Evolutionary conservation across 2,329 filamentous ascomycete species (phyloP), one percentile per base, ranked within the genome.

Genomic region (Didymella segeticola): DNA sequence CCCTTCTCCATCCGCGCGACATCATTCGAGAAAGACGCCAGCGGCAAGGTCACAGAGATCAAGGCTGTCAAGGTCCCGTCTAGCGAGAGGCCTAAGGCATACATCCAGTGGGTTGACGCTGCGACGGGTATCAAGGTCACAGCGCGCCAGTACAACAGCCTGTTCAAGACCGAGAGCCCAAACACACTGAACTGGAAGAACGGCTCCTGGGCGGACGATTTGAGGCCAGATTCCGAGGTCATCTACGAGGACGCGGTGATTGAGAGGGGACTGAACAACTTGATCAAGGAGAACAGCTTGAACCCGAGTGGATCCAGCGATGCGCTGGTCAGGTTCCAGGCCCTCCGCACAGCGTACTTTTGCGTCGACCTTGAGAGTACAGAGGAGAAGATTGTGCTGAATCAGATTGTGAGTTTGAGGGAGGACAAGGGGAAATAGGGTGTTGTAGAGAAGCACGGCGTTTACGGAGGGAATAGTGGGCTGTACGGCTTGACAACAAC

Each of bases 341-440:
- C 87, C 2, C 87, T 96, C 82, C 84, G 93, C 22, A 89, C 93
- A 37, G 93, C 89, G 9, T 96, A 96, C 72, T 95, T 95, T 77
- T 86, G 86, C 79, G 81, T 96, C 73, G 93, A 97, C 72, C 63
- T 70, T 2, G 91, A 96, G 66, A 90, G 86, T 0, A 75, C 70
- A 0, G 74, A 73, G 33, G 89, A 91, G n/a, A 90, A 88, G 74
- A 81, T 96, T 61, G 85, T 98, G 41, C 78, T 98, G 25, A 98
- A 98, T 78, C 84, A 91, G 45, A 97, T 98, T 68, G 93, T 98
- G 19, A 90, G 89, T 41, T 76, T 97, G 69, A 96, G 96, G 79
- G 93, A 96, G 76, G 91, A 96, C 31, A 76, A 71, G 58, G 60
- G 65, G 2, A 71, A 71, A 66, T 71, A 47, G 42, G 23, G 19